Base-by-base conservation (phyloP, 805 yeast species). In the Candida morakotiae region DNA sequence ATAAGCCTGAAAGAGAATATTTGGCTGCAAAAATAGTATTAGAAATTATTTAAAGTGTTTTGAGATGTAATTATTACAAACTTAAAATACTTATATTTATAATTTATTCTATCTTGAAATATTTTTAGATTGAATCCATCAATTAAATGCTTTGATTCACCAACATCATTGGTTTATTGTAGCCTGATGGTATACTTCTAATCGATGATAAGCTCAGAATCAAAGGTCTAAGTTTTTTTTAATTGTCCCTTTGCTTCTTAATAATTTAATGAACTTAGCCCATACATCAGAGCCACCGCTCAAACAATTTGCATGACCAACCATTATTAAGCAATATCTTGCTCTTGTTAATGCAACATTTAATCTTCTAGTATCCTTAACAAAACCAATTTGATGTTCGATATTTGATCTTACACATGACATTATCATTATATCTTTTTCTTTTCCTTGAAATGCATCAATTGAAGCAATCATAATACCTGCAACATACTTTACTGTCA, bases 331-430 rank as follows among this genome's bases (percentile, higher is more conserved):
- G 4, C 96, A 96, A 52, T 77, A 87, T 55, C 75, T 81, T 18
- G 96, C 95, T 60, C 96, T 77, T 1, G 96, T 87, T 35, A 87
- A 66, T 4, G 95, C 96, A 40, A 87, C 96, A 56, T 87, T 87
- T 53, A 87, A 58, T 64, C 96, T 82, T 54, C 95, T 71, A 15
- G 87, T 85, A 51, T 87, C 96, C 44, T 80, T 75, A 56, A 87
- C 70, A 61, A 87, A 87, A 5, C 96, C 96, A 48, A 87, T 83
- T 7, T 76, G 73, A 43, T 79, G 81, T 36, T 69, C 71, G 19
- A 77, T 80, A 55, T 87, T 87, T 18, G 94, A 83, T 45, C 80
- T 57, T 18, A 73, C 79, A 50, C 78, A 72, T 6, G 78, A 71
- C 47, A 73, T 55, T 24, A 74, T 62, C 32, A 74, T 58, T 48